Conservation (phyloP, 345 rosid species). For the Moringa oleifera region DNA sequence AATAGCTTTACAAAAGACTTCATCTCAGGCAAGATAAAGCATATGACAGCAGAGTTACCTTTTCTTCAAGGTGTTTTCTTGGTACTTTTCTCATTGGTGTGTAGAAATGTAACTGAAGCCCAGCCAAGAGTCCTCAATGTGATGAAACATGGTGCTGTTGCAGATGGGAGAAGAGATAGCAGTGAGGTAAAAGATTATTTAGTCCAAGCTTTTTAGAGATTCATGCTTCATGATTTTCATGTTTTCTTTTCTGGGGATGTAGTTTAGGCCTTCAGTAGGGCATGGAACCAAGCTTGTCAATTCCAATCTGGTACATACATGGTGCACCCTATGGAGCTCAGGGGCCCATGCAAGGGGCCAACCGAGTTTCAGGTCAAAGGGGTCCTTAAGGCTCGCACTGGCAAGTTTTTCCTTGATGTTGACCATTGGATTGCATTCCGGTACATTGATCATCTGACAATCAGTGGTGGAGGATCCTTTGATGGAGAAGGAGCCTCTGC, state of each 20-base stretch:
- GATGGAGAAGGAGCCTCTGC: constrained; percentile 54
- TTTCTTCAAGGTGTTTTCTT: too few species aligned
- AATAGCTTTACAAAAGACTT: too few species aligned
- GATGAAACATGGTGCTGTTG: constrained; percentile 12
- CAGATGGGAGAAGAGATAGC: constrained; percentile 17
- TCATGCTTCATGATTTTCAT: background rate
- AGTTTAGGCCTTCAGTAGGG: constrained; percentile 14
- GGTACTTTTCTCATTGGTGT: too few species aligned
- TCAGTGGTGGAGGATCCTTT: constrained; percentile 55
- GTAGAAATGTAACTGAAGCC: too few species aligned
- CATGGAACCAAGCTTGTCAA: constrained; percentile 22
- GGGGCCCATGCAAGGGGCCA: constrained; percentile 26
- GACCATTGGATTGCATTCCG: constrained; percentile 40
- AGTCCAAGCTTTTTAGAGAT: background rate
- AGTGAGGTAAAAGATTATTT: constrained; percentile 2
- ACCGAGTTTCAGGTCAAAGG: constrained; percentile 10
- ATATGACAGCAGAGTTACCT: too few species aligned
- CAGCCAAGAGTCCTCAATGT: constrained; percentile 5
- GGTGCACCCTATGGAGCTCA: constrained; percentile 2
- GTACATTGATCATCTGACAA: constrained; percentile 25
- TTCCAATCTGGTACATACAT: constrained; percentile 21
- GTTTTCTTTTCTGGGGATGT: too few species aligned
- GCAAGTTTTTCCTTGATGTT: background rate
- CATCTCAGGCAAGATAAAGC: too few species aligned
- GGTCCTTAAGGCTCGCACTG: constrained; percentile 10